Conservation (phyloP, 2,329 filamentous ascomycete species). For the Aphanocladium album region DNA sequence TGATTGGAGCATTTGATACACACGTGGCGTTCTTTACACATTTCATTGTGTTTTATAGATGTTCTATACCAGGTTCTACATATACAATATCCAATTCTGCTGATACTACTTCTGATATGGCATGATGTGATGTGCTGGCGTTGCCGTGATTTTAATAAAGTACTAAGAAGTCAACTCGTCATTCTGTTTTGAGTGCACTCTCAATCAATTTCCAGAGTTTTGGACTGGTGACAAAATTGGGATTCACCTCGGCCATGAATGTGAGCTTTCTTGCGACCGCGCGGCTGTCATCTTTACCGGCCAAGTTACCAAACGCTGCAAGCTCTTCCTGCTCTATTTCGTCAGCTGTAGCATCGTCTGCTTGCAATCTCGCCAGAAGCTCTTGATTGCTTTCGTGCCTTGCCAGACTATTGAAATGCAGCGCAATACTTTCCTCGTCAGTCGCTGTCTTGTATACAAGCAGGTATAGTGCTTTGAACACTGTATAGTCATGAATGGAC, state of each 20-base stretch:
- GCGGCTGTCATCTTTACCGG: not conserved
- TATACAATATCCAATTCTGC: not conserved
- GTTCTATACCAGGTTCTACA: not conserved
- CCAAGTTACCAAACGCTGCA: not conserved
- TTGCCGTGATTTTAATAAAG: too few relatives aligned
- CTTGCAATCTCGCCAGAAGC: conserved; percentile 12
- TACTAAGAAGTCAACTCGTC: too few relatives aligned
- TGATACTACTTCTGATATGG: too few relatives aligned
- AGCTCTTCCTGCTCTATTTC: conserved; percentile 3
- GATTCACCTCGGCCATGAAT: not conserved
- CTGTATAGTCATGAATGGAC: conserved; percentile 16
- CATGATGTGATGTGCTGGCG: too few relatives aligned
- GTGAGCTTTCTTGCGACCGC: not conserved
- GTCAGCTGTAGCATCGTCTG: conserved; percentile 14
- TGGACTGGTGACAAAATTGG: too few relatives aligned
- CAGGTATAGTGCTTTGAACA: conserved; percentile 15
- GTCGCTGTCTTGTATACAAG: conserved; percentile 6
- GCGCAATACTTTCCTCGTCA: conserved; percentile 2
- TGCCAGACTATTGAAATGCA: conserved; percentile 14
- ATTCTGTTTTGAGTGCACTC: too few relatives aligned
- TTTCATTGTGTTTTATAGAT: not conserved
- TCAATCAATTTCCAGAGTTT: too few relatives aligned
- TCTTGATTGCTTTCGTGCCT: conserved; percentile 6
- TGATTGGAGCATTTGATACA: not conserved
- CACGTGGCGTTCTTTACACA: not conserved